phyloP scores from a whole-genome alignment of 2,329 filamentous ascomycete genomes.

The Pestalotiopsis sp. region DNA sequence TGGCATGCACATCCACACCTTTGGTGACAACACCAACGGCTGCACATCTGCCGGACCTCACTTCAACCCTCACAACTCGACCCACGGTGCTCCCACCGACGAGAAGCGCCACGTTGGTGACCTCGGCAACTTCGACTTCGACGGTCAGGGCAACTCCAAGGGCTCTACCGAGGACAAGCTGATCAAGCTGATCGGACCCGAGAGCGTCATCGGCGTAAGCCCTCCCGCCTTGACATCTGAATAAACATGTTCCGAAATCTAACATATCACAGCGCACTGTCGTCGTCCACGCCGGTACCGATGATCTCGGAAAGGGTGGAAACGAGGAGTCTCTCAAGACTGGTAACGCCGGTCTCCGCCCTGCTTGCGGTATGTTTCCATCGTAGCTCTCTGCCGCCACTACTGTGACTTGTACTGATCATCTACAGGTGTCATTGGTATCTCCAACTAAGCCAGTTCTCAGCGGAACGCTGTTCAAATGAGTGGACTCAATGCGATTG shows the following conservation, averaged over 20 bases:
- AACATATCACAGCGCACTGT: conserved; percentile 73
- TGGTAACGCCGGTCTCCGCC: conserved; percentile 89
- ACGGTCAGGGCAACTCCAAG: conserved; percentile 87
- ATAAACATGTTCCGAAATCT: conserved; percentile 18
- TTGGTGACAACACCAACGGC: conserved; percentile 99
- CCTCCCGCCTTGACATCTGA: not conserved
- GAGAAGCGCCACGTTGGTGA: conserved; percentile 92
- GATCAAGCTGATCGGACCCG: conserved; percentile 93
- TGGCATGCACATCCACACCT: conserved; percentile 98
- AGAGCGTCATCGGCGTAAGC: conserved; percentile 90
- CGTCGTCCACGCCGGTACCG: conserved; percentile 91
- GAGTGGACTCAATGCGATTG: not conserved
- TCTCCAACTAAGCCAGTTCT: conserved; percentile 62
- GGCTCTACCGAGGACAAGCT: conserved; percentile 79
- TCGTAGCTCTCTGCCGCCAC: not conserved
- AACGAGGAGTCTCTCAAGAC: conserved; percentile 98
- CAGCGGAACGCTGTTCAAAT: not conserved
- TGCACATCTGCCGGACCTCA: conserved; percentile 98
- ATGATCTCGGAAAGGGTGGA: conserved; percentile 91
- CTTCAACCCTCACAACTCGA: conserved; percentile 43
- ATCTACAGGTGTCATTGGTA: conserved; percentile 78
- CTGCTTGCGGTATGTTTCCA: conserved; percentile 79
- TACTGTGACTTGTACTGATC: conserved; percentile 3
- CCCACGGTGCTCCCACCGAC: conserved; percentile 74
- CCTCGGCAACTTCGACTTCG: conserved; percentile 95